These are phyloP conservation scores for Puccinia sorghi DNA, from an alignment of 1,284 basidiomycete species.

Conservation along the genomic window DNA sequence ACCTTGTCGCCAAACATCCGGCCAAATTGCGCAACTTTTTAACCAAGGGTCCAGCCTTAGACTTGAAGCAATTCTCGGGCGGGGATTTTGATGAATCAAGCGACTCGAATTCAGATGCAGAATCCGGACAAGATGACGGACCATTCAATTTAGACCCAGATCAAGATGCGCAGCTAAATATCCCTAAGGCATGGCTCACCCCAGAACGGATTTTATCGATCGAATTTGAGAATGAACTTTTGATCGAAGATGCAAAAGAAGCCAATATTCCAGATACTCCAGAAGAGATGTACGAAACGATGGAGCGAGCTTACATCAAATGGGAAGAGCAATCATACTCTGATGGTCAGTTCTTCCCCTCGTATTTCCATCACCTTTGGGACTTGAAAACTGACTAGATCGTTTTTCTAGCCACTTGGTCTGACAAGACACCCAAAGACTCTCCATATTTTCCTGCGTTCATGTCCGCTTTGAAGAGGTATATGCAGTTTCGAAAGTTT, in stretches of 20 bases:
- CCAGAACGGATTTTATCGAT: conserved; percentile 48
- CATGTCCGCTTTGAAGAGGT: conserved; percentile 67
- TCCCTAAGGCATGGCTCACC: conserved; percentile 64
- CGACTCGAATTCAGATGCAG: conserved; percentile 55
- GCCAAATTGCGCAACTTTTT: conserved; percentile 49
- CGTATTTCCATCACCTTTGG: neutral
- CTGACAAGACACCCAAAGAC: conserved; percentile 60
- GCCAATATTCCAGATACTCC: conserved; percentile 55
- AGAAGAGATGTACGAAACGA: conserved; percentile 64
- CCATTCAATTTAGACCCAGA: conserved; percentile 59
- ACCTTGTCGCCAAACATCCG: conserved; percentile 39
- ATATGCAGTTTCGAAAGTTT: conserved; percentile 68
- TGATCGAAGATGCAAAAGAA: conserved; percentile 52
- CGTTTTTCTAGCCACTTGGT: conserved; percentile 72
- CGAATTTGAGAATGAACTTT: conserved; percentile 33
- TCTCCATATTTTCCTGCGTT: conserved; percentile 67
- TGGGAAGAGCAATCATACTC: conserved; percentile 89
- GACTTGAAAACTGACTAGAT: conserved; percentile 38
- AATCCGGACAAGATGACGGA: conserved; percentile 53
- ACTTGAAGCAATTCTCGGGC: conserved; percentile 52
- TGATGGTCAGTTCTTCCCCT: conserved; percentile 65
- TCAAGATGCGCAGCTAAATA: conserved; percentile 68
- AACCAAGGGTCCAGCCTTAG: conserved; percentile 49
- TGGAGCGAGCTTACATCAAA: conserved; percentile 80
- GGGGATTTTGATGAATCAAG: conserved; percentile 54